Evolutionary conservation across 2,329 filamentous ascomycete genomes (phyloP).

Genomic region (Cordyceps fumosorosea): DNA sequence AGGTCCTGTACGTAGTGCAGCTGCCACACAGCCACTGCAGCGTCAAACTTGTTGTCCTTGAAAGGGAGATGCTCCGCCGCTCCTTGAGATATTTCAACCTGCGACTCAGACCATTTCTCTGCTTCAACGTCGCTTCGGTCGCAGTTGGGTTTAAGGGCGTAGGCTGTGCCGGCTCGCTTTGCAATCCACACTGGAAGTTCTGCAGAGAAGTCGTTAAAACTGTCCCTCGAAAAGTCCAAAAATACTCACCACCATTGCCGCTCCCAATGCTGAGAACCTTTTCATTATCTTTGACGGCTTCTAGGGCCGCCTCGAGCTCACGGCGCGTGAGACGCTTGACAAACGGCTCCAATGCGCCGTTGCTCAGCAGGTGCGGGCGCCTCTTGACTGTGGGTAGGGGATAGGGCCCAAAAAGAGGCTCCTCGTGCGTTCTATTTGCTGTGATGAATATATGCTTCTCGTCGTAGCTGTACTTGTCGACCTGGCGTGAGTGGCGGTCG

Average conservation of each 20-base stretch:
- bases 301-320: not conserved
- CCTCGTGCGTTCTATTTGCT: not conserved
- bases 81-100: not conserved
- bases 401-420: not conserved
- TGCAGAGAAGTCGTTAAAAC: not conserved
- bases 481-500: not conserved
- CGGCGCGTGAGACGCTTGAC: not conserved
- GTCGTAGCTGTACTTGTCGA: not conserved
- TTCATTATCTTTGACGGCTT: not conserved
- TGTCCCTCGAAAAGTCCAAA: no score
- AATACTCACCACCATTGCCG: not conserved
- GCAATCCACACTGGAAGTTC: not conserved
- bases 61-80: not conserved
- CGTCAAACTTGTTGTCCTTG: constrained; percentile 5
- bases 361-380: not conserved
- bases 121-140: not conserved
- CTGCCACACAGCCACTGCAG: constrained; percentile 8
- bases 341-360: not conserved
- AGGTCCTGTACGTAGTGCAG: constrained; percentile 11
- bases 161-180: not conserved
- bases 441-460: not conserved
- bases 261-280: not conserved
- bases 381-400: not conserved
- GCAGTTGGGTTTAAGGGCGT: constrained; percentile 3
- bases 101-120: not conserved